Evolutionary conservation across 129 eudicot species (phyloP), one percentile per base, ranked within the genome.

Genomic region (Saussurea involucrata): DNA sequence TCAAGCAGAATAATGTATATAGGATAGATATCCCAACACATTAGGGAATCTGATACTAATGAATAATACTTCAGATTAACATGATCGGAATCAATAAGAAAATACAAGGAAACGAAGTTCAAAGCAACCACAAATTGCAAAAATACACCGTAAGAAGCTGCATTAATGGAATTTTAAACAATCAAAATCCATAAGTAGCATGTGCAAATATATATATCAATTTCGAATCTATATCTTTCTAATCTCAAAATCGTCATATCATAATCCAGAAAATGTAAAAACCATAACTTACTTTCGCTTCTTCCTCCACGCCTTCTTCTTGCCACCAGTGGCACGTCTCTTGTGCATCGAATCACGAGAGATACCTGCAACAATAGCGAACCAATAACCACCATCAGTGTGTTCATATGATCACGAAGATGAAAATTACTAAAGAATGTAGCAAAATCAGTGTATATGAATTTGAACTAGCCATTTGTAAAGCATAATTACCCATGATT

Each of bases 221-320:
- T 13, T 4, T 46, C 57, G n/a, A 44, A 1, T 44, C 55, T 44
- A 3, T 3, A 11, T 44, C n/a, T 40, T 10, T 40, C 17, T 3
- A 3, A 2, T 44, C 3, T 10, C 42, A 27, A 24, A 64, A 75
- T 36, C 11, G 11, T 40, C 64, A 64, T 24, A 74, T 60, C 24
- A 61, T 20, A 20, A 60, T 11, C 27, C 24, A 21, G 29, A 31
- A 22, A 57, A 28, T 20, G 34, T 4, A 34, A 37, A 37, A 5
- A 42, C 9, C 24, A n/a, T 44, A 42, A 37, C 70, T 57, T 82
- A 87, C 88, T 87, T 84, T 87, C 92, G 72, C 91, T 87, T 87
- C 91, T 87, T 87, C 66, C 91, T 87, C 88, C 91, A 84, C 1
- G 91, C 91, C 86, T 87, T 87, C 88, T 87, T 87, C 86, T 87